phyloP scores from a whole-genome alignment of 352 stramenopile genomes.

The Pythium grandisporangium region DNA sequence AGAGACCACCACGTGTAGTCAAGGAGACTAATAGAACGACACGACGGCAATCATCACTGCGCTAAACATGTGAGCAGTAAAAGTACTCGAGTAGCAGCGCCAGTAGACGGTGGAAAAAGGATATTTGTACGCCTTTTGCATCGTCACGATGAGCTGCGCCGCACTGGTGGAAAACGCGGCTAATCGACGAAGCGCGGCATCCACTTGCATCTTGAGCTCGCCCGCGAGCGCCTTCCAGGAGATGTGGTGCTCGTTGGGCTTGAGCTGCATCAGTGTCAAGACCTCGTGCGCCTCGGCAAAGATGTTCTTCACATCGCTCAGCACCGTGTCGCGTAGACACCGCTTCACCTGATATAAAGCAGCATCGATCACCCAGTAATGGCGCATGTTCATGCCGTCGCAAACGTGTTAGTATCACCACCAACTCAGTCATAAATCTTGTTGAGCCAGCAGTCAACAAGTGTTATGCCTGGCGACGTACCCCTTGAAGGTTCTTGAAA shows the following conservation, averaged over 20 bases:
- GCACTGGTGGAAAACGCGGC: slow-evolving; percentile 13
- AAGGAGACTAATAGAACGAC: too few relatives aligned
- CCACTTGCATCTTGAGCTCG: slow-evolving; percentile 45
- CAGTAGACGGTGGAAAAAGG: slow-evolving; percentile 4
- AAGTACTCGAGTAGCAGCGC: neutral
- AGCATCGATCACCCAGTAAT: too few relatives aligned
- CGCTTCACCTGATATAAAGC: slow-evolving; percentile 79
- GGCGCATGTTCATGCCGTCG: too few relatives aligned
- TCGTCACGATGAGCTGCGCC: slow-evolving; percentile 28
- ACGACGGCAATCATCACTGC: too few relatives aligned
- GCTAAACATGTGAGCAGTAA: too few relatives aligned
- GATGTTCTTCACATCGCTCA: slow-evolving; percentile 22
- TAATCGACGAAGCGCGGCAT: slow-evolving; percentile 39
- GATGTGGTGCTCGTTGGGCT: slow-evolving; percentile 53
- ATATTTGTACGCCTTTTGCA: slow-evolving; percentile 74
- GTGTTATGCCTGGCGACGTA: too few relatives aligned
- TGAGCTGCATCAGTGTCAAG: slow-evolving; percentile 31
- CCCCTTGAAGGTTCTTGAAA: slow-evolving; percentile 71
- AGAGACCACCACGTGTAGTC: neutral
- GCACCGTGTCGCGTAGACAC: slow-evolving; percentile 31
- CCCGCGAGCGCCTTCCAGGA: slow-evolving; percentile 60
- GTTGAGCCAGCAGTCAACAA: too few relatives aligned
- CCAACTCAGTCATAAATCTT: too few relatives aligned
- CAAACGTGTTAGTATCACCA: too few relatives aligned
- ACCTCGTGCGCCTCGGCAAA: slow-evolving; percentile 31